Percentiles rank a stretch among this genome's conserved stretches.
These are phyloP conservation scores for Lactarius indigo DNA, from an alignment of 768 basidiomycete species.

Conservation along the genomic window DNA sequence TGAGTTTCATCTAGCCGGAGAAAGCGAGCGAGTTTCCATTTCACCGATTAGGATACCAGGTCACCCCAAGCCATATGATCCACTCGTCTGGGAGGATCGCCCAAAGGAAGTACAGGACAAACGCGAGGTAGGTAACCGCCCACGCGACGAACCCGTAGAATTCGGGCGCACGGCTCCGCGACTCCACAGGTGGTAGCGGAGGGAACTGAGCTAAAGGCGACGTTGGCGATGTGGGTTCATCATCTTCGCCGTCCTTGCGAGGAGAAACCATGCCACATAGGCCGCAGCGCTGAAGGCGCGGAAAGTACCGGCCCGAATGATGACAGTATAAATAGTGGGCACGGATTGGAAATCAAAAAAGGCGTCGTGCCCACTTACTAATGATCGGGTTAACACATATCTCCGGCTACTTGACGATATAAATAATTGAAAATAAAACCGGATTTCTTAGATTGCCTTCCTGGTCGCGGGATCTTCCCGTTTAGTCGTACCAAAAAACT, in stretches of 20 bases:
- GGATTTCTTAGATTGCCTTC: neutral
- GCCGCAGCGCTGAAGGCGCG: neutral
- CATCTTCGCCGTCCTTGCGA: neutral
- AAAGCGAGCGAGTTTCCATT: neutral
- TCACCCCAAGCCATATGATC: slow-evolving; percentile 61
- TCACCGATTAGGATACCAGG: slow-evolving; percentile 88
- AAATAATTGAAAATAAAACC: neutral
- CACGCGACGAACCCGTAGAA: slow-evolving; percentile 90
- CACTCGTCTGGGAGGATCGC: slow-evolving; percentile 71
- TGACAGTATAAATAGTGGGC: too few relatives aligned
- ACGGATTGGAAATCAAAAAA: too few relatives aligned
- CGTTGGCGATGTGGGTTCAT: slow-evolving; percentile 34
- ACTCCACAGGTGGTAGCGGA: slow-evolving; percentile 40
- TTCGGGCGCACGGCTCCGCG: slow-evolving; percentile 71
- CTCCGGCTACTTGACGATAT: neutral
- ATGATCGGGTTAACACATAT: neutral
- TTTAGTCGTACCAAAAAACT: slow-evolving; percentile 6
- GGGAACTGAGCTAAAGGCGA: slow-evolving; percentile 46
- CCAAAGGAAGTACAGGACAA: slow-evolving; percentile 73
- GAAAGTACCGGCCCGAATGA: neutral
- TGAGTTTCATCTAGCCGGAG: neutral
- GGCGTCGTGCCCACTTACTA: neutral
- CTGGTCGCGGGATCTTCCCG: slow-evolving; percentile 1
- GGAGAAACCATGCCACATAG: neutral
- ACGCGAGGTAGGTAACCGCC: slow-evolving; percentile 71